phyloP scores from a whole-genome alignment of 306 rosid species.

The Quercus aquifolioides region DNA sequence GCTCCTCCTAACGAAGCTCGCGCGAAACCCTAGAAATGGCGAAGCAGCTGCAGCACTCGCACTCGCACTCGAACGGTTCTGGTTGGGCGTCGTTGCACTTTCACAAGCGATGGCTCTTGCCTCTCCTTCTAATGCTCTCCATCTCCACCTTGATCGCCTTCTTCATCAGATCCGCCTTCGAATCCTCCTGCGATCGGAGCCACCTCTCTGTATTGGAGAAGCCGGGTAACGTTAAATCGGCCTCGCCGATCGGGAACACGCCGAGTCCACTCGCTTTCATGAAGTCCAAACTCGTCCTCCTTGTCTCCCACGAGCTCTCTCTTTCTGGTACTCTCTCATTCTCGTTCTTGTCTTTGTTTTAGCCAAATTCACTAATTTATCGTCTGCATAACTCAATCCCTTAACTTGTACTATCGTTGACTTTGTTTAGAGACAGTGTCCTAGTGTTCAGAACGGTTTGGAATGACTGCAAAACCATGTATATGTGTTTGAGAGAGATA shows the following conservation, averaged over 20 bases:
- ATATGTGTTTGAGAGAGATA: too few relatives aligned
- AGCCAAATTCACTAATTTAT: too few relatives aligned
- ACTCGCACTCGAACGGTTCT: slow-evolving; percentile 15
- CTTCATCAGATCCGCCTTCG: slow-evolving; percentile 49
- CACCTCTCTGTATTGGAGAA: slow-evolving; percentile 3
- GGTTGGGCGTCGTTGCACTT: slow-evolving; percentile 43
- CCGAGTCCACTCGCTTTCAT: slow-evolving; percentile 58
- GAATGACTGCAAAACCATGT: too few relatives aligned
- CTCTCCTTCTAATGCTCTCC: slow-evolving; percentile 51
- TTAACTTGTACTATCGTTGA: too few relatives aligned
- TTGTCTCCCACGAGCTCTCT: slow-evolving; percentile 84
- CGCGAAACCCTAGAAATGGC: slow-evolving; percentile 33
- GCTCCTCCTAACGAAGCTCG: background rate
- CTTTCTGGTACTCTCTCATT: slow-evolving; percentile 51
- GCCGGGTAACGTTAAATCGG: slow-evolving; percentile 26
- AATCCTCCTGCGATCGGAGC: slow-evolving; percentile 42
- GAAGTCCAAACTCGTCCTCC: slow-evolving; percentile 81
- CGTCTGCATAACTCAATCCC: too few relatives aligned
- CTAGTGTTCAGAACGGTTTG: too few relatives aligned
- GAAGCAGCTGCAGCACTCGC: slow-evolving; percentile 14
- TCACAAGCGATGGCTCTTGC: slow-evolving; percentile 56
- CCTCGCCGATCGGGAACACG: slow-evolving; percentile 4
- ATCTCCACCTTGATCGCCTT: slow-evolving; percentile 57
- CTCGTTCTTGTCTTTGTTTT: background rate
- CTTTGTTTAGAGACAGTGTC: too few relatives aligned